Conservation (phyloP, 2,329 filamentous ascomycete genomes). For the Chalaropsis ovoidea region DNA sequence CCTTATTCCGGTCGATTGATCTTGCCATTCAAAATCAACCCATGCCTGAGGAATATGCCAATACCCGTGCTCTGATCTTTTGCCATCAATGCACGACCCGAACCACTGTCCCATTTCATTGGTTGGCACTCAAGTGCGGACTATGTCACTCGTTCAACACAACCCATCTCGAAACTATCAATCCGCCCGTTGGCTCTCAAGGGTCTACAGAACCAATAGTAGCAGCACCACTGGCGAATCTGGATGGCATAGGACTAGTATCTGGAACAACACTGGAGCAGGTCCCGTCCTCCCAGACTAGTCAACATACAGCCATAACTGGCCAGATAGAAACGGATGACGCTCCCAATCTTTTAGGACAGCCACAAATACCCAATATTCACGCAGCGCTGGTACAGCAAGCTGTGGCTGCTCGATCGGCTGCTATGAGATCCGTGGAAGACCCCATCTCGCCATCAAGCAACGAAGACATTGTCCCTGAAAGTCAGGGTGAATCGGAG, state of each 20-base stretch:
- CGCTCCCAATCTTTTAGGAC: background rate
- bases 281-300: background rate
- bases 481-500: too few relatives aligned
- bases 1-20: slow-evolving; percentile 83
- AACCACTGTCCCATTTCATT: slow-evolving; percentile 81
- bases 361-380: slow-evolving; percentile 23
- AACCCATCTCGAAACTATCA: slow-evolving; percentile 31
- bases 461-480: background rate
- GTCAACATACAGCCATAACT: background rate
- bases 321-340: background rate
- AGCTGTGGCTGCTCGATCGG: slow-evolving; percentile 22
- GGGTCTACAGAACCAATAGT: slow-evolving; percentile 1
- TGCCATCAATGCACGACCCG: slow-evolving; percentile 94
- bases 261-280: background rate
- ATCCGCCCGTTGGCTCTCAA: background rate
- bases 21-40: slow-evolving; percentile 79
- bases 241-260: background rate
- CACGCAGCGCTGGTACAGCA: slow-evolving; percentile 29
- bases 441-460: background rate
- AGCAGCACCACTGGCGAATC: background rate
- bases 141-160: slow-evolving; percentile 63
- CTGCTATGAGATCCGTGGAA: slow-evolving; percentile 14
- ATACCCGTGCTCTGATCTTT: slow-evolving; percentile 71
- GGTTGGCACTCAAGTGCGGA: slow-evolving; percentile 83
- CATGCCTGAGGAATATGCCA: slow-evolving; percentile 75